Conservation (phyloP, 345 rosid genomes). For the Conringia planisiliqua region DNA sequence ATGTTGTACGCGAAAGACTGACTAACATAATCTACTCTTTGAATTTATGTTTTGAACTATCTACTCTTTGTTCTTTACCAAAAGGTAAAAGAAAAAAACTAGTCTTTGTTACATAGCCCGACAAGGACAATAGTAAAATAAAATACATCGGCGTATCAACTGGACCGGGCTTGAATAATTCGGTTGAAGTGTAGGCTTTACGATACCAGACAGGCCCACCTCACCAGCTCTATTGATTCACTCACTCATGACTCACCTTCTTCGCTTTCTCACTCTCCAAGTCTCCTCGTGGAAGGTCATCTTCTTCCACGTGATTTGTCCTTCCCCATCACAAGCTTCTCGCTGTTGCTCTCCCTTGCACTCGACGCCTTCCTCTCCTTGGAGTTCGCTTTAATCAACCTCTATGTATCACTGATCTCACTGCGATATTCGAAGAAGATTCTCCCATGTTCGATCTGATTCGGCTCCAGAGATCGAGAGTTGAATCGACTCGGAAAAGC, state of each 20-base stretch:
- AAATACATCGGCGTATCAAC: background rate
- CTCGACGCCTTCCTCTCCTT: constrained; percentile 14
- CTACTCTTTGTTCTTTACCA: too few relatives aligned
- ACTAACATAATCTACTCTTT: too few relatives aligned
- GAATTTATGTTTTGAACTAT: too few relatives aligned
- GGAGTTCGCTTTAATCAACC: constrained; percentile 13
- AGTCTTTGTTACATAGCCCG: background rate
- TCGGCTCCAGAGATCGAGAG: constrained; percentile 26
- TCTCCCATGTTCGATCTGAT: constrained; percentile 28
- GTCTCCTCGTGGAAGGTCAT: constrained; percentile 22
- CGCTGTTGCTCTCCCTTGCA: constrained; percentile 10
- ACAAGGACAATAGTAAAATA: background rate
- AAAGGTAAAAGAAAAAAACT: too few relatives aligned
- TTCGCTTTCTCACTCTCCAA: constrained; percentile 26
- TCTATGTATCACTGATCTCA: background rate
- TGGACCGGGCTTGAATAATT: constrained; percentile 7
- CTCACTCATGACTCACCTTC: background rate
- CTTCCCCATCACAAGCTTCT: constrained; percentile 25
- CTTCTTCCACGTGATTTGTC: constrained; percentile 31
- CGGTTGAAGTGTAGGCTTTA: background rate
- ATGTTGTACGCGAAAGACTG: too few relatives aligned
- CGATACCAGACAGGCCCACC: constrained; percentile 26
- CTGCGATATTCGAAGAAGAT: background rate
- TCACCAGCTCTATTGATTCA: constrained; percentile 19
- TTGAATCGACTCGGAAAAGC: background rate